These are phyloP conservation scores for Entomortierella beljakovae DNA, from an alignment of 192 early-diverging fungal genomes.

Conservation along the genomic window DNA sequence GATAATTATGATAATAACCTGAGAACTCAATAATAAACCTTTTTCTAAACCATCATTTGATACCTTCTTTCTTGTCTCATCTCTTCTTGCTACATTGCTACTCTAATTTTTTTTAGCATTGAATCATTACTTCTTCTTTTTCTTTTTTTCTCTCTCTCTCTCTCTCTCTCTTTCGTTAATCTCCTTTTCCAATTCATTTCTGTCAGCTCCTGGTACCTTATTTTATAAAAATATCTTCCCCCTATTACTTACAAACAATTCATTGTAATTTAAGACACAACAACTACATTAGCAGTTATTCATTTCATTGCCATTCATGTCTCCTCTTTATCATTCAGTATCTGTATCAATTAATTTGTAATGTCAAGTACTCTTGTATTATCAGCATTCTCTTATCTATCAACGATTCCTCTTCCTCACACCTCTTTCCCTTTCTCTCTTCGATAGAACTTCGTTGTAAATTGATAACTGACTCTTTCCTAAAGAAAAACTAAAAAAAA, in stretches of 20 bases:
- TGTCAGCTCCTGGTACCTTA: too few species aligned
- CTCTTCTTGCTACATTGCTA: neutral
- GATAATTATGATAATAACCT: neutral
- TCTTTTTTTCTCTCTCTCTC: neutral
- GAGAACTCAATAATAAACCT: too few species aligned
- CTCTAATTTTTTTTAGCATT: neutral
- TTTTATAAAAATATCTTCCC: too few species aligned
- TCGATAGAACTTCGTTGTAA: neutral
- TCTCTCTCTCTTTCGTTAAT: neutral
- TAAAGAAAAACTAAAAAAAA: too few species aligned
- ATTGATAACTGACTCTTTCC: neutral
- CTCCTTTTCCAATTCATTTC: neutral
- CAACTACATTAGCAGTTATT: neutral
- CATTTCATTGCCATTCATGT: conserved; percentile 1
- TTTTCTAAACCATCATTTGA: neutral
- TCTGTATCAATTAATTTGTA: neutral
- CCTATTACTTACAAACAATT: neutral
- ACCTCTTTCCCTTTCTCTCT: neutral
- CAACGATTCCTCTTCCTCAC: neutral
- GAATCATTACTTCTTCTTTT: neutral
- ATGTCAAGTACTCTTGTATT: neutral
- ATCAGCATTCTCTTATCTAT: neutral
- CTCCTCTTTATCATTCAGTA: neutral
- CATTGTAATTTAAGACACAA: neutral
- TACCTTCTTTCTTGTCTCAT: neutral